Base-by-base conservation (phyloP, 176 grass and related monocot genomes). In the Poa annua region DNA sequence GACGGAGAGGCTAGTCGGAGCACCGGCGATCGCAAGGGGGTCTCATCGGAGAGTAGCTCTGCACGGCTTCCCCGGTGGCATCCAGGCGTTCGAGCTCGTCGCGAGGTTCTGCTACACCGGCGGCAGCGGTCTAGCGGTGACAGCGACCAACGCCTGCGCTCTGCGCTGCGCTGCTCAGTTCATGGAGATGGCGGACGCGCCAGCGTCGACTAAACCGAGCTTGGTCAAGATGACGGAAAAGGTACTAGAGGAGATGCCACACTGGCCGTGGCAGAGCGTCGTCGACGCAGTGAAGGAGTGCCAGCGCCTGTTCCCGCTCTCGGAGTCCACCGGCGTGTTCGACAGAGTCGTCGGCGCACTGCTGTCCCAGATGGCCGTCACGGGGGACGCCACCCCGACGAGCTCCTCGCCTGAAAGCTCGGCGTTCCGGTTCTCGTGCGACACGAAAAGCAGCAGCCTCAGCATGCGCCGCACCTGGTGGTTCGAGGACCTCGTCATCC, bases 331-430 rank as follows among this genome's bases (percentile, higher is more conserved):
- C 5, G 93, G 88, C 16, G 71, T 87, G 50, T 85, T 94, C 63
- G 93, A 90, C 75, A 76, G 48, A 47, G 82, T 93, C 66, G 19
- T 88, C 38, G 79, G 84, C 6, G 84, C 89, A 34, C 63, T 94
- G 51, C 76, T 85, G 64, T 88, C 85, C 10, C 94, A 92, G 74
- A 77, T 96, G 63, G 81, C 87, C 33, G 76, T 88, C 78, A 57
- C 85, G 0, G 85, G 65, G 11, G 97, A 94, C 20, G 77, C 91
- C 36, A 99, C 91, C 20, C 87, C 93, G 11, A 72, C 88, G 42
- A 90, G 85, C 45, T 92, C 92, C 59, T 99, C 97, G n/a, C 93
- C 97, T 15, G 97, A 99, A 78, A 96, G 97, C 81, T 87, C 93
- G 21, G 92, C 88, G 36, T 88, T 91, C 76, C 89, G 97, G 14